Evolutionary conservation across 1,139 yeast species (phyloP).

Genomic region (Hemisphaericaspora lyxosophila): DNA sequence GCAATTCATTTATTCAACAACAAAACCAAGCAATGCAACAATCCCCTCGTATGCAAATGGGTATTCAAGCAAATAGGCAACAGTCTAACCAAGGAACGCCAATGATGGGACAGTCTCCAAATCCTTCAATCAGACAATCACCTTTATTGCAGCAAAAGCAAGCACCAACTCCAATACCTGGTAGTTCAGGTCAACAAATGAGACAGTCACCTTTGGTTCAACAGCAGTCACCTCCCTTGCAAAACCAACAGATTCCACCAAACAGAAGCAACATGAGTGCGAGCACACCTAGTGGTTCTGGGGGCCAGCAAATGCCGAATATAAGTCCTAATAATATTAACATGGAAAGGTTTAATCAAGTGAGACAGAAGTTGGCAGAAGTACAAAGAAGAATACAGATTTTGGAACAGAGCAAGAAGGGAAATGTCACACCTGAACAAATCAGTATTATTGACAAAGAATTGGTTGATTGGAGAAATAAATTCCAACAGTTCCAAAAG

Average conservation of each 20-base stretch:
- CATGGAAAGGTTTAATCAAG: conserved; percentile 42
- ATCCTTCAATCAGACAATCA: conserved; percentile 9
- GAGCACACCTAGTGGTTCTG: conserved; percentile 1
- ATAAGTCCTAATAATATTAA: conserved; percentile 37
- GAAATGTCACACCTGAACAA: conserved; percentile 25
- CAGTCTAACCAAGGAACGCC: conserved; percentile 9
- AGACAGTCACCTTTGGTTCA: conserved; percentile 13
- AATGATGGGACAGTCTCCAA: conserved; percentile 11
- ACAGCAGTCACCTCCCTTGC: conserved; percentile 12
- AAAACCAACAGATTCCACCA: conserved; percentile 8
- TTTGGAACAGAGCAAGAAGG: conserved; percentile 30
- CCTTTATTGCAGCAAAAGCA: conserved; percentile 11
- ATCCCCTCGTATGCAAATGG: conserved; percentile 8
- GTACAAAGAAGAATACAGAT: conserved; percentile 43
- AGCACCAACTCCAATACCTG: conserved; percentile 5
- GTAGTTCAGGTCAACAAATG: conserved; percentile 6
- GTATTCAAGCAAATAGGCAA: conserved; percentile 5
- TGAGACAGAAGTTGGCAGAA: conserved; percentile 39
- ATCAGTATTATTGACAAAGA: conserved; percentile 36
- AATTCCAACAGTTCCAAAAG: conserved; percentile 39
- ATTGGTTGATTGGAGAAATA: conserved; percentile 35
- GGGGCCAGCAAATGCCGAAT: conserved; percentile 4
- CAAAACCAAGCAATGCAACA: conserved; percentile 3
- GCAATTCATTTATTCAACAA: conserved; percentile 3
- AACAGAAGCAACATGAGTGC: conserved; percentile 2